Percentiles rank a stretch among this genome's conserved stretches.
phyloP scores from a whole-genome alignment of 345 rosid genomes.

The Eucalyptus pauciflora region DNA sequence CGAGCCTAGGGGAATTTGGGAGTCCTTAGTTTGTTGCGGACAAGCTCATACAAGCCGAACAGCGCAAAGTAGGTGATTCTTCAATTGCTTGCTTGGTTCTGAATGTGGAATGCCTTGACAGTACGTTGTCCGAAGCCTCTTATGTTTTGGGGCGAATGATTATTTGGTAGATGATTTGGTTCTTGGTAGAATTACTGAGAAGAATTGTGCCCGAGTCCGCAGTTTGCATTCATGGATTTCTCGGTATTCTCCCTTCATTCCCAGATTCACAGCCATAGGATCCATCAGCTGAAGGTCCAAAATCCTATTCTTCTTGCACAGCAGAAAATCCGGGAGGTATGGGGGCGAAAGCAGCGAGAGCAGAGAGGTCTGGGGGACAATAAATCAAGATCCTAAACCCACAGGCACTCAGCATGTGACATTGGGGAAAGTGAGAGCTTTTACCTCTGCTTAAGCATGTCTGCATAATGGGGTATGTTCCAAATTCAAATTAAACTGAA shows the following conservation, averaged over 20 bases:
- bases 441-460: conserved; percentile 74
- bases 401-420: conserved; percentile 43
- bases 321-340: conserved; percentile 13
- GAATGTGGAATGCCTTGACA: not conserved
- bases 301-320: conserved; percentile 1
- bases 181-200: not conserved
- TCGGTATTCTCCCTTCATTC: conserved; percentile 17
- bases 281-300: not conserved
- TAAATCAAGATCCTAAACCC: conserved; percentile 70
- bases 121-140: not conserved
- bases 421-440: conserved; percentile 58
- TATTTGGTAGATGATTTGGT: not conserved
- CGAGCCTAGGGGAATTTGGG: conserved; percentile 61
- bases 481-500: not conserved
- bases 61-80: conserved; percentile 39
- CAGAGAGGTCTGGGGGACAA: conserved; percentile 74
- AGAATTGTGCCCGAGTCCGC: not conserved
- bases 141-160: not conserved
- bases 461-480: conserved; percentile 24
- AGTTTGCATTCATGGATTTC: conserved; percentile 16
- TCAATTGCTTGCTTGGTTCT: not conserved
- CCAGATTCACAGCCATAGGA: conserved; percentile 6
- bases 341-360: conserved; percentile 60
- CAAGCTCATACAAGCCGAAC: conserved; percentile 75
- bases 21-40: conserved; percentile 71